A percentile compares a stretch with the other conserved stretches of the same genome.
phyloP scores from a whole-genome alignment of 2,329 filamentous ascomycete species.

The Aspergillus calidoustus region DNA sequence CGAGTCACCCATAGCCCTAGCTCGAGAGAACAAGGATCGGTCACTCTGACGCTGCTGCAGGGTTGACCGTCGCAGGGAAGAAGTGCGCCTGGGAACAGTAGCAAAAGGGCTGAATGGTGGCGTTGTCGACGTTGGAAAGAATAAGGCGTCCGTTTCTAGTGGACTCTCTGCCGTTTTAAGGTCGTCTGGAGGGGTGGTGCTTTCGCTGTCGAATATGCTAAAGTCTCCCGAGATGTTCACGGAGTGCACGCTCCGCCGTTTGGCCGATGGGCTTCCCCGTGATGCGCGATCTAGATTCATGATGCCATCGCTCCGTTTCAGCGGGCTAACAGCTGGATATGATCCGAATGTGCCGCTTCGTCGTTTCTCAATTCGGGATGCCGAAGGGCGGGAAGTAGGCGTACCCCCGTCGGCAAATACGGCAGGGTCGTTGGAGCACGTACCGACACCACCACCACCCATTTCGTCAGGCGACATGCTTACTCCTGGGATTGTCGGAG shows the following conservation, averaged over 20 bases:
- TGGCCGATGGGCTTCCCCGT: slow-evolving; percentile 84
- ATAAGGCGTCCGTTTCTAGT: slow-evolving; percentile 32
- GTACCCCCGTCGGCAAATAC: slow-evolving; percentile 30
- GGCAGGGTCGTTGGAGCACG: slow-evolving; percentile 47
- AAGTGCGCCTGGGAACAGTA: slow-evolving; percentile 69
- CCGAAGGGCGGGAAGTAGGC: slow-evolving; percentile 41
- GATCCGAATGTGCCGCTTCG: slow-evolving; percentile 53
- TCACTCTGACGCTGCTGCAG: slow-evolving; percentile 80
- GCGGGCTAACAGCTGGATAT: slow-evolving; percentile 70
- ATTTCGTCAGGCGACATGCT: slow-evolving; percentile 30
- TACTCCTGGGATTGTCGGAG: slow-evolving; percentile 36
- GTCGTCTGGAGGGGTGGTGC: slow-evolving; percentile 32
- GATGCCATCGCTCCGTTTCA: slow-evolving; percentile 88
- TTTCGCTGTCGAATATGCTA: slow-evolving; percentile 72
- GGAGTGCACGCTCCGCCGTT: slow-evolving; percentile 85
- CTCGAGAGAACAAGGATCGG: slow-evolving; percentile 59
- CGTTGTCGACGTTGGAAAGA: slow-evolving; percentile 42
- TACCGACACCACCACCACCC: slow-evolving; percentile 20
- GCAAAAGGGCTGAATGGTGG: slow-evolving; percentile 50
- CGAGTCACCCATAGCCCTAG: slow-evolving; percentile 38
- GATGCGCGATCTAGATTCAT: slow-evolving; percentile 83
- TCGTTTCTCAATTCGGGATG: slow-evolving; percentile 55
- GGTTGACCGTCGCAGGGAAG: slow-evolving; percentile 83
- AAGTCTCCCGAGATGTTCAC: slow-evolving; percentile 67
- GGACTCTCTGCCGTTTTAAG: slow-evolving; percentile 33